Evolutionary conservation across 1,284 basidiomycete species (phyloP), one percentile per base, ranked within the genome.

Genomic region (Amylostereum chailletii): DNA sequence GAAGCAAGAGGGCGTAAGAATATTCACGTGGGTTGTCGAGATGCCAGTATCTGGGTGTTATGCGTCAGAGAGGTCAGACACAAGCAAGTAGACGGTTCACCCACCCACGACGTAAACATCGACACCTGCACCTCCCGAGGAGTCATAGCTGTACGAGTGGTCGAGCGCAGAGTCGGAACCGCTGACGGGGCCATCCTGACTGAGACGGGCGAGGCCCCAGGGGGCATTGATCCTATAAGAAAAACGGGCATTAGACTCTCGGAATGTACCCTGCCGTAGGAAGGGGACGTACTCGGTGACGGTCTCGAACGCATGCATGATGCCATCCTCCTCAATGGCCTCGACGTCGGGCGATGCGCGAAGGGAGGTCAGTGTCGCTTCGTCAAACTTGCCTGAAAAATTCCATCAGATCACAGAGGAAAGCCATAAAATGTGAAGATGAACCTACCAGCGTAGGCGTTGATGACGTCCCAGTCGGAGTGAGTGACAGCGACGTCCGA

Each of bases 341-440:
- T 77, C 81, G 49, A 90, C 84, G 56, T 83, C 82, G 29, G 79
- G 77, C 51, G 76, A 71, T 33, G 74, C 67, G 39, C 83, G 76
- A 58, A 90, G 81, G 52, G 70, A 67, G 44, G 79, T 71, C 53
- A 89, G 64, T 8, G 78, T 73, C 54, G 68, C 70, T 10, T 70
- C 62, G 52, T 74, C 68, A 67, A 88, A 81, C 47, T 58, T 46
- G 40, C 62, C 64, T 69, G 45, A 19, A 19, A 19, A 19, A 19
- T 19, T 19, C 19, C 37, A 46, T 31, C 26, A 5, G 19, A 42
- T 26, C 38, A 19, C 42, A 26, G 5, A 30, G 45, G 45, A 49
- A 31, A 45, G 10, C 32, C 9, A 5, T 41, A 26, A 5, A 34
- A 27, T 44, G 11, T 33, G 9, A 10, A 41, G 31, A 36, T 10